Conservation (phyloP, 2,329 filamentous ascomycete genomes). For the Ilyonectria sp. region DNA sequence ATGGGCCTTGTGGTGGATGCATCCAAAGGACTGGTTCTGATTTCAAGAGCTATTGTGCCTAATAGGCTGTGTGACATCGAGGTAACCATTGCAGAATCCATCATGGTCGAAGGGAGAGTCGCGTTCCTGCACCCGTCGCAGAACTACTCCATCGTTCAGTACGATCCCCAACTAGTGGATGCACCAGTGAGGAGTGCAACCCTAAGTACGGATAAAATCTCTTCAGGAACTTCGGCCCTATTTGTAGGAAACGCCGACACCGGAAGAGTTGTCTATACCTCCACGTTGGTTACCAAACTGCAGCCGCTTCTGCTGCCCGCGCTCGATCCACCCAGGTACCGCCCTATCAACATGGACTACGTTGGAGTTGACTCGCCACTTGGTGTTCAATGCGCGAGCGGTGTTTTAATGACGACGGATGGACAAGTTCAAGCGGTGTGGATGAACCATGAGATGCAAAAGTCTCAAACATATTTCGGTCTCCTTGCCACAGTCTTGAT, state of each 20-base stretch:
- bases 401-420: too few species aligned
- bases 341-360: constrained; percentile 95
- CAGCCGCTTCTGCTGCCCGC: constrained; percentile 93
- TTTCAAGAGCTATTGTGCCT: constrained; percentile 93
- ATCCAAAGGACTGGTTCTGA: constrained; percentile 93
- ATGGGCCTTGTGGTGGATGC: constrained; percentile 98
- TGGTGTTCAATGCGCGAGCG: too few species aligned
- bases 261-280: constrained; percentile 90
- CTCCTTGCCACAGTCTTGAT: constrained; percentile 90
- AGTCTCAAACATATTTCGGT: constrained; percentile 83
- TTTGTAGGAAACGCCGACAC: constrained; percentile 99
- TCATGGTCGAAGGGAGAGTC: constrained; percentile 94
- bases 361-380: constrained; percentile 83
- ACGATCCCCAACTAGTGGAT: constrained; percentile 94
- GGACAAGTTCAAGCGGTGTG: too few species aligned
- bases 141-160: constrained; percentile 96
- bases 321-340: constrained; percentile 85
- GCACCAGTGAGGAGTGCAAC: constrained; percentile 92
- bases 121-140: constrained; percentile 96
- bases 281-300: constrained; percentile 96
- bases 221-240: constrained; percentile 93
- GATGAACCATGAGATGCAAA: too few species aligned
- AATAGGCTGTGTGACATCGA: constrained; percentile 98
- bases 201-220: constrained; percentile 85
- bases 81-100: constrained; percentile 95